These are phyloP conservation scores for Arabidopsis arenosa DNA, from an alignment of 345 rosid genomes.

Conservation along the genomic window DNA sequence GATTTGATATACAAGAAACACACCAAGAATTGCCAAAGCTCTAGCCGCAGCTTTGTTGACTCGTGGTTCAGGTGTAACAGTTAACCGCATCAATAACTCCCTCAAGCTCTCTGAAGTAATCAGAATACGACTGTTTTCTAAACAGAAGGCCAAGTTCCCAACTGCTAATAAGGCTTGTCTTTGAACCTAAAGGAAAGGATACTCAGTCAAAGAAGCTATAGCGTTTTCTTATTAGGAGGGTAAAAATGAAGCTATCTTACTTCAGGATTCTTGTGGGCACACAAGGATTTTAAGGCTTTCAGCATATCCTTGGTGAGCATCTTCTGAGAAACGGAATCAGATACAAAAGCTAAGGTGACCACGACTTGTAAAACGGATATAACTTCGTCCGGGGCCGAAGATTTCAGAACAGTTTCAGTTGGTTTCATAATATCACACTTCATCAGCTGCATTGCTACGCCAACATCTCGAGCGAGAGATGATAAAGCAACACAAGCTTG, in stretches of 20 bases:
- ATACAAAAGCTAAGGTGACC: constrained; percentile 80
- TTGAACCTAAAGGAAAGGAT: constrained; percentile 73
- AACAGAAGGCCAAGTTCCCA: constrained; percentile 94
- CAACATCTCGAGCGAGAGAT: constrained; percentile 89
- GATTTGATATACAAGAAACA: constrained; percentile 37
- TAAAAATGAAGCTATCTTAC: constrained; percentile 50
- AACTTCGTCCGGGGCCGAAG: constrained; percentile 74
- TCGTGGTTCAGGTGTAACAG: constrained; percentile 77
- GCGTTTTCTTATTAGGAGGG: constrained; percentile 25
- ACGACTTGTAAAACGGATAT: constrained; percentile 92
- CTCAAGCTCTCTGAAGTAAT: constrained; percentile 95
- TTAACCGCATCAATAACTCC: constrained; percentile 84
- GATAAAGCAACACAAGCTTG: constrained; percentile 98
- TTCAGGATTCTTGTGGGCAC: constrained; percentile 85
- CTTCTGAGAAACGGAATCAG: constrained; percentile 88
- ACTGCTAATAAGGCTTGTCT: constrained; percentile 83
- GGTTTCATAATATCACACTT: constrained; percentile 99
- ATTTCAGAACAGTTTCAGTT: constrained; percentile 83
- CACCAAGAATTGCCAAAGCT: constrained; percentile 97
- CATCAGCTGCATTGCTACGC: constrained; percentile 90
- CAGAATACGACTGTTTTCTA: constrained; percentile 88
- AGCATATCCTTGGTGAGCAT: constrained; percentile 88
- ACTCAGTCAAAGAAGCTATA: constrained; percentile 29
- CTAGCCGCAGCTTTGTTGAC: constrained; percentile 98
- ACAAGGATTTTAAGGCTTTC: constrained; percentile 75